Percentiles rank a stretch among this genome's conserved stretches.
Evolutionary conservation across 768 basidiomycete species (phyloP).

Genomic region (Trametes cubensis): DNA sequence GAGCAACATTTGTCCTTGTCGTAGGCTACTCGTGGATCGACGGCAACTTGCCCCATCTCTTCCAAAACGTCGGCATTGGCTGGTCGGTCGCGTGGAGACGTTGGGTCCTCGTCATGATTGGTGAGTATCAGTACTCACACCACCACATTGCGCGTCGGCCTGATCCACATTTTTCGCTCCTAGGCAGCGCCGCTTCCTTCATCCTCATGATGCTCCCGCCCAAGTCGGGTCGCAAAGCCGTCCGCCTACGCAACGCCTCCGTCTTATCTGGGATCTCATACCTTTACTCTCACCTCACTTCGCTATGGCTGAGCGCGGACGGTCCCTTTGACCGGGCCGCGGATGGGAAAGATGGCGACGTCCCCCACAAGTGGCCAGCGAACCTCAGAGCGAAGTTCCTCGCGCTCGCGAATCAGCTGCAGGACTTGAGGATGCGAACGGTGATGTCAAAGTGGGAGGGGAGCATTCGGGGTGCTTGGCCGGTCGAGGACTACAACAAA

Average conservation of each 20-base stretch:
- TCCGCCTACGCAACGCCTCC: constrained; percentile 46
- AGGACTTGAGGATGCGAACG: constrained; percentile 39
- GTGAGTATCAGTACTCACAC: constrained; percentile 27
- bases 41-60: constrained; percentile 43
- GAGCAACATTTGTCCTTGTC: constrained; percentile 46
- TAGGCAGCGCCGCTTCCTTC: constrained; percentile 53
- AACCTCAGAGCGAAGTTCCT: constrained; percentile 37
- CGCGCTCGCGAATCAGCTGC: constrained; percentile 37
- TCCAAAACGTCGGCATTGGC: constrained; percentile 54
- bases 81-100: constrained; percentile 56
- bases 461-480: constrained; percentile 56
- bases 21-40: constrained; percentile 64
- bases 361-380: constrained; percentile 29
- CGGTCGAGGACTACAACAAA: constrained; percentile 46
- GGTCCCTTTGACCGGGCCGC: constrained; percentile 9
- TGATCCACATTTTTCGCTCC: no score
- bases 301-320: constrained; percentile 42
- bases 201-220: constrained; percentile 58
- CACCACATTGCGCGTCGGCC: no score
- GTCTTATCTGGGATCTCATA: constrained; percentile 44
- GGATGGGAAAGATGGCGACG: constrained; percentile 12
- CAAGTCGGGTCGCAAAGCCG: constrained; percentile 49
- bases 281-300: constrained; percentile 46
- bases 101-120: constrained; percentile 53
- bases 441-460: constrained; percentile 49